A percentile compares a stretch with the other conserved stretches of the same genome.
Evolutionary conservation across 2,329 filamentous ascomycete genomes (phyloP).

Genomic region (Lasiodiplodia gonubiensis): DNA sequence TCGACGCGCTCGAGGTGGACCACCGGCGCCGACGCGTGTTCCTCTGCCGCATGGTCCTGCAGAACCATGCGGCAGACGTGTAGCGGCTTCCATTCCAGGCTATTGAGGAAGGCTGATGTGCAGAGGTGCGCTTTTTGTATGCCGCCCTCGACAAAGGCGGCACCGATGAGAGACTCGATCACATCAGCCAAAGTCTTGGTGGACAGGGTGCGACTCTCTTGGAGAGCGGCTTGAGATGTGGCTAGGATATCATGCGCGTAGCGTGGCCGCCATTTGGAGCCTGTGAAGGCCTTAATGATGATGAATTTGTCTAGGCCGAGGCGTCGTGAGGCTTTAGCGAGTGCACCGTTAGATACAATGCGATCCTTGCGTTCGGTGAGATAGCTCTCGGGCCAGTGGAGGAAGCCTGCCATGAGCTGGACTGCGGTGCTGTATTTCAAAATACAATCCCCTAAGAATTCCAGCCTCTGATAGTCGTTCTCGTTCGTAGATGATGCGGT

Average conservation of each 20-base stretch:
- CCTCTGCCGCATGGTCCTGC: slow-evolving; percentile 31
- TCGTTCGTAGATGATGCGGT: slow-evolving; percentile 67
- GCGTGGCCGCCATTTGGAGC: slow-evolving; percentile 72
- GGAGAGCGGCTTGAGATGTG: neutral
- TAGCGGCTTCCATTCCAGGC: slow-evolving; percentile 52
- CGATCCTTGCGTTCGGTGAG: slow-evolving; percentile 71
- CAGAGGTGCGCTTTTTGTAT: slow-evolving; percentile 67
- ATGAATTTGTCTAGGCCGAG: slow-evolving; percentile 75
- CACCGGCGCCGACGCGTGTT: slow-evolving; percentile 25
- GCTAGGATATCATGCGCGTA: slow-evolving; percentile 58
- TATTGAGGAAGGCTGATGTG: slow-evolving; percentile 67
- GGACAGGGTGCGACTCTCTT: slow-evolving; percentile 46
- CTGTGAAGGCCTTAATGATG: slow-evolving; percentile 69
- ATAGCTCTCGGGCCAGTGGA: slow-evolving; percentile 76
- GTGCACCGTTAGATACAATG: slow-evolving; percentile 75
- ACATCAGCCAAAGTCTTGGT: slow-evolving; percentile 87
- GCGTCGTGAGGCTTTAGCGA: slow-evolving; percentile 68
- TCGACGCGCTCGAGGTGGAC: slow-evolving; percentile 58
- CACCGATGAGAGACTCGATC: slow-evolving; percentile 83
- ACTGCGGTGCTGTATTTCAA: slow-evolving; percentile 76
- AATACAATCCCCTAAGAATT: slow-evolving; percentile 85
- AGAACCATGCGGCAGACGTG: slow-evolving; percentile 38
- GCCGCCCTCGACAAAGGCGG: slow-evolving; percentile 72
- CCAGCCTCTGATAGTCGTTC: slow-evolving; percentile 79
- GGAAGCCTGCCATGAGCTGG: slow-evolving; percentile 66